Evolutionary conservation across 768 basidiomycete species (phyloP).

Genomic region (Phanerochaete carnosa): DNA sequence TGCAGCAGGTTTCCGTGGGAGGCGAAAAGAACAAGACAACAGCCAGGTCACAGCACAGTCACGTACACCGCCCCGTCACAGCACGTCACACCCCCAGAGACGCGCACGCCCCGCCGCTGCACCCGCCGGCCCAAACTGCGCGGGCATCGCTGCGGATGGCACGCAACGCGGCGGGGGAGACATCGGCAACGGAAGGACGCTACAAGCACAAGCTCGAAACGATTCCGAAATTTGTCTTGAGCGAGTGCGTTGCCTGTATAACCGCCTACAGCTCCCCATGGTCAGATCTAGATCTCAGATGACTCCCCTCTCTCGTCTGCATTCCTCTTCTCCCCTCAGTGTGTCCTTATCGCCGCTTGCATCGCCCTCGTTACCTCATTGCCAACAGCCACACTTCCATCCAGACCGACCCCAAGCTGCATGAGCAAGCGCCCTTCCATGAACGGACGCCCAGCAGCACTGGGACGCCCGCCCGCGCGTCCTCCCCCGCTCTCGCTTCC

Average conservation of each 20-base stretch:
- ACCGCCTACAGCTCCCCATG: slow-evolving; percentile 5
- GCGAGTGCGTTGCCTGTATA: slow-evolving; percentile 3
- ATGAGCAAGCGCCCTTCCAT: neutral
- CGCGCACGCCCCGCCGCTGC: neutral
- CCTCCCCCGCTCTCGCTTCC: neutral
- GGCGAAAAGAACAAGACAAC: slow-evolving; percentile 8
- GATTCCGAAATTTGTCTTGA: slow-evolving; percentile 3
- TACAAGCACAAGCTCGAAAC: neutral
- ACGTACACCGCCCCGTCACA: slow-evolving; percentile 3
- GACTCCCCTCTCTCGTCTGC: neutral
- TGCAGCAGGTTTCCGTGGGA: neutral
- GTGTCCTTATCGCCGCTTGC: slow-evolving; percentile 2
- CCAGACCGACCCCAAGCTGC: neutral
- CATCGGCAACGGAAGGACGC: neutral
- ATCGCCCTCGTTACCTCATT: neutral
- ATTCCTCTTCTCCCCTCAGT: neutral
- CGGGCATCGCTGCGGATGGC: neutral
- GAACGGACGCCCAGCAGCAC: neutral
- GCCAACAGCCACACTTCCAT: neutral
- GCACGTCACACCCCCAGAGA: neutral
- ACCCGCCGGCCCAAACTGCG: neutral
- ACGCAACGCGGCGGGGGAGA: neutral
- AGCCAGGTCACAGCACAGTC: neutral
- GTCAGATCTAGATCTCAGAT: slow-evolving; percentile 7
- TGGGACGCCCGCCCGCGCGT: neutral